Evolutionary conservation across 257 asterid genomes (phyloP).

Genomic region (Solanum sejunctum): DNA sequence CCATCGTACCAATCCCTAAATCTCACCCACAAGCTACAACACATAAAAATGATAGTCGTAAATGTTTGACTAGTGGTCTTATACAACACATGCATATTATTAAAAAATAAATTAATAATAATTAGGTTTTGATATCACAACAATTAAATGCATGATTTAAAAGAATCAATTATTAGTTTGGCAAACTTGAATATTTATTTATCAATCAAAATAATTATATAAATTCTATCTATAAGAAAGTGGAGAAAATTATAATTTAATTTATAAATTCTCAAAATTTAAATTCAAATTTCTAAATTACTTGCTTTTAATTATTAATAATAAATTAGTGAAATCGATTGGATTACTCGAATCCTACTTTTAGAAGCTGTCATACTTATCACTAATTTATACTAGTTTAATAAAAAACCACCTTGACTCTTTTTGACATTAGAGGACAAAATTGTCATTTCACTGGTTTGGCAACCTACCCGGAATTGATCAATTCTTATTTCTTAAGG

Average conservation of each 20-base stretch:
- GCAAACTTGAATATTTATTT: not conserved
- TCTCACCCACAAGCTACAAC: not conserved
- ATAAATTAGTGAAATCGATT: not conserved
- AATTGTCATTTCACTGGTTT: conserved; percentile 4
- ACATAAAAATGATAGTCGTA: not conserved
- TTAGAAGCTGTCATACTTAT: not conserved
- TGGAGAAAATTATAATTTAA: not conserved
- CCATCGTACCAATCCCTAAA: too few species aligned
- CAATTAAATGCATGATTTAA: not conserved
- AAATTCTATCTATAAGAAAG: not conserved
- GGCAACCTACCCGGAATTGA: conserved; percentile 1
- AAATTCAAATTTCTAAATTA: not conserved
- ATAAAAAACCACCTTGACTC: not conserved
- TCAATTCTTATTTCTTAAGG: not conserved
- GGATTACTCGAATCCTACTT: not conserved
- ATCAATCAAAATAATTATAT: not conserved
- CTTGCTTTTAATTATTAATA: not conserved
- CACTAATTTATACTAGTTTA: not conserved
- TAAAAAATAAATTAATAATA: not conserved
- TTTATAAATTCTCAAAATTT: not conserved
- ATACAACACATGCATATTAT: not conserved
- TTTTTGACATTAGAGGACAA: conserved; percentile 4
- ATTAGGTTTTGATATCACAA: not conserved
- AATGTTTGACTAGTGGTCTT: not conserved
- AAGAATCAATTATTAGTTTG: not conserved